Base-by-base conservation (phyloP, 1,284 basidiomycete species). In the Pterulicium gracile region DNA sequence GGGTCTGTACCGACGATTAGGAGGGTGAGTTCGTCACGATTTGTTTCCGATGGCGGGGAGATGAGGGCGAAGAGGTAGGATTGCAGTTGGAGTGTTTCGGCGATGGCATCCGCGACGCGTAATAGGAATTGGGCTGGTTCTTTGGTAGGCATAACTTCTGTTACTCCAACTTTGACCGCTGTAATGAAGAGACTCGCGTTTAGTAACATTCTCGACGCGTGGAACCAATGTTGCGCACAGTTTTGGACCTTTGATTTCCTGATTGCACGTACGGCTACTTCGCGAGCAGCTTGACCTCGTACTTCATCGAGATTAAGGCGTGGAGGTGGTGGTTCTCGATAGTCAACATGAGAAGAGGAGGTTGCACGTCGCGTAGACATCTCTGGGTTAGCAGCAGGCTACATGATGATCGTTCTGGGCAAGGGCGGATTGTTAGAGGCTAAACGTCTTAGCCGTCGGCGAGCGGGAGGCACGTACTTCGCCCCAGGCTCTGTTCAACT, bases 221-320 rank as follows among this genome's bases (percentile, higher is more conserved):
- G 18, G 35, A 20, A 7, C 34, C 39, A 15, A 7, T 18, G 43
- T 19, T 3, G 49, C 46, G 47, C 47, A 63, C 66, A 72, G 44
- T 79, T 72, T 14, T 73, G 52, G 0, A 53, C 51, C 53, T 73
- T 68, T 2, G 74, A 66, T 48, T 73, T 73, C 24, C 60, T 69
- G 43, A 79, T 66, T 1, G 73, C 66, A 14, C 73, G 70, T 7
- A 79, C 57, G 2, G 79, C 80, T 35, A 83, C 67, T 50, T 75
- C 71, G 24, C 69, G 61, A 0, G 81, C 77, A 10, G 80, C 79
- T 54, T 83, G 76, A 24, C 72, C 64, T 7, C 79, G 72, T 3
- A 85, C 68, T 51, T 75, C 74, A 39, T 74, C 75, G 17, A 85
- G 60, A n/a, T n/a, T n/a, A n/a, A n/a, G n/a, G n/a, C n/a, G n/a